Evolutionary conservation across 257 asterid genomes (phyloP), one percentile per base, ranked within the genome.

Genomic region (Plectranthus barbatus): DNA sequence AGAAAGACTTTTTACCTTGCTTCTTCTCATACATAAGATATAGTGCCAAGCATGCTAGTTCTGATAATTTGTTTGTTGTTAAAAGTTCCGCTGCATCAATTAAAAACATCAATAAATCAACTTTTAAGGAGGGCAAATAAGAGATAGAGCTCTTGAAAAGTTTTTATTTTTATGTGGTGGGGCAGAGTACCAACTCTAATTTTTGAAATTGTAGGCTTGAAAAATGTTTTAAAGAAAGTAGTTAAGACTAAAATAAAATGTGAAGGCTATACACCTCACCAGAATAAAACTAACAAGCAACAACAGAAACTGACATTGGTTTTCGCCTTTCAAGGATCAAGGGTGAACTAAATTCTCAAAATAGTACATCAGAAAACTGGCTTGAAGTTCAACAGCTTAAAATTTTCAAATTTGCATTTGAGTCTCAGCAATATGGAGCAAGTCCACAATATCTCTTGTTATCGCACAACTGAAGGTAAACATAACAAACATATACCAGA

Each of bases 11-110:
- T 75, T 86, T 90, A 31, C 96, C 95, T 80, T 93, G 97, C 72
- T 93, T 90, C 93, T 93, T 93, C 82, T 93, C 99, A 71, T 93
- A 87, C 99, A 93, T 93, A n/a, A 93, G 81, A 74, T 93, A 90
- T 34, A 90, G 78, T 5, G 96, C 99, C 83, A 93, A 74, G 74
- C 99, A 93, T 53, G 97, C 99, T 58, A 93, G 68, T 80, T 93
- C 99, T 63, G 97, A 93, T 73, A 93, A 81, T 62, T 93, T 87
- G 83, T 84, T 90, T 31, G 99, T 93, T 72, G 99, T 93, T 64
- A 93, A 74, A 60, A 90, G 97, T 72, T 93, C 99, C 31, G 97
- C 99, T 90, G 97, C 84, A 80, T 72, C 63, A 55, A 37, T 47
- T 66, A 13, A 31, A 33, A 31, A 62, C 42, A 66, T 50, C 47